These are phyloP conservation scores for Diaporthe australafricana DNA, from an alignment of 2,329 filamentous ascomycete species.

Conservation along the genomic window DNA sequence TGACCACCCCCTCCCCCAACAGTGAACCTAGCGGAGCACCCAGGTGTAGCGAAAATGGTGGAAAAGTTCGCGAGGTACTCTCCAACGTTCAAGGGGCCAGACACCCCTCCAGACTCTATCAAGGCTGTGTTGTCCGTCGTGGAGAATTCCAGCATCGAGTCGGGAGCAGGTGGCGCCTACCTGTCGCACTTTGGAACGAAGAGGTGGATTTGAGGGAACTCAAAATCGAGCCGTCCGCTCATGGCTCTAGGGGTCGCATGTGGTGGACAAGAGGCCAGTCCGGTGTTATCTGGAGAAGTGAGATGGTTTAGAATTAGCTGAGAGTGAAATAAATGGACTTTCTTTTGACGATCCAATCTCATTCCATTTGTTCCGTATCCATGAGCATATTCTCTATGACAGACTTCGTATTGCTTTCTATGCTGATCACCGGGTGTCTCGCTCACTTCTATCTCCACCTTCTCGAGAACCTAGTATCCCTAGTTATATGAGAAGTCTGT, in stretches of 20 bases:
- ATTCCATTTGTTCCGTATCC: too few relatives aligned
- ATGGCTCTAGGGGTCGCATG: background rate
- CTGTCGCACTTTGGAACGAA: slow-evolving; percentile 66
- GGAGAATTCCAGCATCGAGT: slow-evolving; percentile 54
- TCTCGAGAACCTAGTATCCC: too few relatives aligned
- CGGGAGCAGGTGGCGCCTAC: slow-evolving; percentile 61
- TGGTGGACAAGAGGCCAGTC: background rate
- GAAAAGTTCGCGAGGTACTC: slow-evolving; percentile 50
- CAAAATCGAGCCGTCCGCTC: background rate
- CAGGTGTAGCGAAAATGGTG: slow-evolving; percentile 41
- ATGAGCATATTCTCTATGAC: too few relatives aligned
- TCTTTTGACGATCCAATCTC: too few relatives aligned
- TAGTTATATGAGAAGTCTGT: too few relatives aligned
- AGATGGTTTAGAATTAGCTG: background rate
- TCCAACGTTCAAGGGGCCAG: slow-evolving; percentile 52
- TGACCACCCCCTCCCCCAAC: background rate
- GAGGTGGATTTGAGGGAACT: slow-evolving; percentile 58
- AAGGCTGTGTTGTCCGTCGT: slow-evolving; percentile 49
- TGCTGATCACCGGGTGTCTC: too few relatives aligned
- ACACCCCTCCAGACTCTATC: slow-evolving; percentile 51
- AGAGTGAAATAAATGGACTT: background rate
- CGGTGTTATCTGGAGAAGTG: too few relatives aligned
- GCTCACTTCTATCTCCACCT: too few relatives aligned
- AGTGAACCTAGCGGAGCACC: slow-evolving; percentile 45
- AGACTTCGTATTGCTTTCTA: too few relatives aligned